phyloP scores from a whole-genome alignment of 257 asterid genomes.

The Paulownia fortunei region DNA sequence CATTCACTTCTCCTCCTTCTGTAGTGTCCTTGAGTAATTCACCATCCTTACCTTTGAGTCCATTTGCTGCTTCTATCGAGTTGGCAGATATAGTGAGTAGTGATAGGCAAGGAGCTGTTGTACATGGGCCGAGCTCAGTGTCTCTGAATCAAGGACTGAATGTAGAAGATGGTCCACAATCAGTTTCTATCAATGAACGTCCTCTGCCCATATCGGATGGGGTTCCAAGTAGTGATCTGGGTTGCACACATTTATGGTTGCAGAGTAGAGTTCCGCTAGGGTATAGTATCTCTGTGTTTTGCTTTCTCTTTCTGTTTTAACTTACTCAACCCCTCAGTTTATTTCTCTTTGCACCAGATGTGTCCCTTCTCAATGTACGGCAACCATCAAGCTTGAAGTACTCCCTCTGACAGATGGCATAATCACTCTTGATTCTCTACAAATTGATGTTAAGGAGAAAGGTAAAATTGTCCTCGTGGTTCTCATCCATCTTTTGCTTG shows the following conservation, averaged over 20 bases:
- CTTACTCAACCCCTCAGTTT: slow-evolving; percentile 20
- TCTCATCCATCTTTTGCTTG: slow-evolving; percentile 23
- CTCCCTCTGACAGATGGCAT: slow-evolving; percentile 98
- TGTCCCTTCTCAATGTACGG: slow-evolving; percentile 87
- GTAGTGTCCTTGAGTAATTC: slow-evolving; percentile 78
- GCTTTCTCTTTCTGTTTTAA: slow-evolving; percentile 6
- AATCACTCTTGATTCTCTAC: slow-evolving; percentile 94
- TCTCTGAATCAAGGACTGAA: slow-evolving; percentile 47
- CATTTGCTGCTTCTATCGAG: slow-evolving; percentile 53
- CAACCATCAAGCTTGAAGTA: slow-evolving; percentile 95
- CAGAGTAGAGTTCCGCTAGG: slow-evolving; percentile 98
- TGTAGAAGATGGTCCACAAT: slow-evolving; percentile 42
- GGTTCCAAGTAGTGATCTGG: slow-evolving; percentile 73
- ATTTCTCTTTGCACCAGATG: slow-evolving; percentile 52
- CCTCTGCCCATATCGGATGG: slow-evolving; percentile 50
- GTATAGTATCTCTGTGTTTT: slow-evolving; percentile 60
- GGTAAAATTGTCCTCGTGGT: slow-evolving; percentile 48
- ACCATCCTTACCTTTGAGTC: slow-evolving; percentile 63
- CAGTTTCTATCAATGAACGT: slow-evolving; percentile 50
- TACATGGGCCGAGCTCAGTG: slow-evolving; percentile 40
- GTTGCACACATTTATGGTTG: slow-evolving; percentile 97
- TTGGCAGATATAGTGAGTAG: slow-evolving; percentile 43
- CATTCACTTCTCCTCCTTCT: slow-evolving; percentile 92
- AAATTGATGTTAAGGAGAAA: slow-evolving; percentile 84
- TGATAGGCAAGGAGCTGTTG: slow-evolving; percentile 46